Evolutionary conservation across 2,329 filamentous ascomycete species (phyloP).

Genomic region (Exserohilum rostratum): DNA sequence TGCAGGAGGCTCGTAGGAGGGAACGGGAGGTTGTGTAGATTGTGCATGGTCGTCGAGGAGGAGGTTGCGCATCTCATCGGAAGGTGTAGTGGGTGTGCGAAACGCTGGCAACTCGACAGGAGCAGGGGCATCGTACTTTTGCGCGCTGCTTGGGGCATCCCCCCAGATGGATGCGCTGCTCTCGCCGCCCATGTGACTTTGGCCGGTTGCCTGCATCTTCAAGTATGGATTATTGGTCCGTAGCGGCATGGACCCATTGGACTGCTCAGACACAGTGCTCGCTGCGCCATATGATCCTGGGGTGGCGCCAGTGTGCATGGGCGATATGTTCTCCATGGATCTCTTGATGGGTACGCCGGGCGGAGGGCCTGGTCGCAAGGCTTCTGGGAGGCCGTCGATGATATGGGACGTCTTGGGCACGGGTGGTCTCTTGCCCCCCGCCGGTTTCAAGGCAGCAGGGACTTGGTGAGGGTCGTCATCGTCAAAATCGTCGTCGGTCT

Average conservation of each 20-base stretch:
- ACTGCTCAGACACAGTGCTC: slow-evolving; percentile 40
- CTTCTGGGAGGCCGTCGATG: slow-evolving; percentile 33
- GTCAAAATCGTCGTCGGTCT: slow-evolving; percentile 45
- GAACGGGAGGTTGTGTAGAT: slow-evolving; percentile 15
- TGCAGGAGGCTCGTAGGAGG: slow-evolving; percentile 33
- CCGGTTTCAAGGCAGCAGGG: slow-evolving; percentile 46
- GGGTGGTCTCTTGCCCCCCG: slow-evolving; percentile 37
- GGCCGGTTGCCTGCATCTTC: slow-evolving; percentile 46
- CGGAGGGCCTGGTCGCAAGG: slow-evolving; percentile 41
- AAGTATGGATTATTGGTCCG: slow-evolving; percentile 55
- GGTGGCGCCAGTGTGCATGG: slow-evolving; percentile 39
- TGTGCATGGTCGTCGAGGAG: slow-evolving; percentile 35
- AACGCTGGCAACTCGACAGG: slow-evolving; percentile 52
- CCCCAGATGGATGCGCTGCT: slow-evolving; percentile 50
- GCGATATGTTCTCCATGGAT: slow-evolving; percentile 35
- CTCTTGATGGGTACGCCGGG: slow-evolving; percentile 40
- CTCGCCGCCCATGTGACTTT: slow-evolving; percentile 45
- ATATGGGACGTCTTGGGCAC: slow-evolving; percentile 14
- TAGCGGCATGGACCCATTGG: slow-evolving; percentile 37
- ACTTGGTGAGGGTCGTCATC: slow-evolving; percentile 39
- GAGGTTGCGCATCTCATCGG: slow-evolving; percentile 48
- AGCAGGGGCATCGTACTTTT: slow-evolving; percentile 28
- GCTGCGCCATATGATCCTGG: slow-evolving; percentile 35
- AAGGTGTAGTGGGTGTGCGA: slow-evolving; percentile 48
- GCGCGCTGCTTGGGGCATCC: slow-evolving; percentile 33